Evolutionary conservation across 2,329 filamentous ascomycete species (phyloP), one percentile per base, ranked within the genome.

Genomic region (Fusarium annulatum): DNA sequence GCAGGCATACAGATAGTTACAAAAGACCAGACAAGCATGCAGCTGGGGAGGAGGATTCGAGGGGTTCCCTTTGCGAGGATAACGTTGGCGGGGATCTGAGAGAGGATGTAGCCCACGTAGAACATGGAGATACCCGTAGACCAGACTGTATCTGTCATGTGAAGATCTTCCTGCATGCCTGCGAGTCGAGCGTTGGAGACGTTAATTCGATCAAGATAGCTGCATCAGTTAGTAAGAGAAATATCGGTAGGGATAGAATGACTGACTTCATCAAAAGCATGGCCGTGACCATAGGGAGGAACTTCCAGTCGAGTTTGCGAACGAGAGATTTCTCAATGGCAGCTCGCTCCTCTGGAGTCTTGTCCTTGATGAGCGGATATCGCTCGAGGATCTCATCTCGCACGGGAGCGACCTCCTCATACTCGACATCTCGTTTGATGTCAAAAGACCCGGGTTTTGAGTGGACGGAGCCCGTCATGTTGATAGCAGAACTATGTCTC

Each of bases 201-300:
- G 69, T 88, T 88, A 38, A 86, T 86, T 57, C 85, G 81, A 67
- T 87, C 86, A 23, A 88, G 81, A 73, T 87, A 88, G 73, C 85
- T 87, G 26, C 8, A 15, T 5, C 81, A 14, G 38, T 61, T 9
- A 69, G 63, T 16, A 1, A 10, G 8, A 9, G 5, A 23, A 26
- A 26, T 26, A 26, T 26, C 26, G 26, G 26, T 26, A 26, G 26
- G 26, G 26, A 26, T 26, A 26, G 9, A 12, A 8, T 11, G 2
- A 65, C 78, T 67, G 30, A 80, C 79, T 79, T 80, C 71, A 80
- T 74, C 9, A 80, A 1, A 14, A 75, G 61, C 79, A 80, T 80
- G 9, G 76, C 66, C 15, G 77, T 73, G 0, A 80, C 72, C 69
- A 78, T 75, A 6, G 78, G 77, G 0, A 80, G 64, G 19, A 80